A percentile compares a stretch with the other conserved stretches of the same genome.
Evolutionary conservation across 345 rosid genomes (phyloP).

Genomic region (Lumnitzera racemosa): DNA sequence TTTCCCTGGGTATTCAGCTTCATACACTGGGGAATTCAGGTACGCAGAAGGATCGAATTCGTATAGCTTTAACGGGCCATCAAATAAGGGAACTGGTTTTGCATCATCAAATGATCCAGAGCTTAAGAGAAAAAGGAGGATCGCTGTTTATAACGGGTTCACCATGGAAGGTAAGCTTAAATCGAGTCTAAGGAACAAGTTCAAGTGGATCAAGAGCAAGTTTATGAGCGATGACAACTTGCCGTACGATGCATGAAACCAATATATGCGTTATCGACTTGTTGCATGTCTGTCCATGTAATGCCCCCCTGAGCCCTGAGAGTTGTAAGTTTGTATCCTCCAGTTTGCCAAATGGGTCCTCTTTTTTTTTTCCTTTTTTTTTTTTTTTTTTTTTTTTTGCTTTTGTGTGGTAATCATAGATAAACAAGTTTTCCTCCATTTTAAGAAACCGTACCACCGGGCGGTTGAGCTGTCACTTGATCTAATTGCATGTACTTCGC

Average conservation of each 20-base stretch:
- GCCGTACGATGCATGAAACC: conserved; percentile 31
- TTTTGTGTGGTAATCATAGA: too few species aligned
- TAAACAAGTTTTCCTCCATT: too few species aligned
- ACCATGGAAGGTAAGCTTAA: conserved; percentile 70
- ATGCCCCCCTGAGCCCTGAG: neutral
- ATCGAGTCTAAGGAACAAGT: conserved; percentile 61
- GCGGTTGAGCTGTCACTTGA: too few species aligned
- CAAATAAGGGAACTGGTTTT: conserved; percentile 30
- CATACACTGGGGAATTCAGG: conserved; percentile 52
- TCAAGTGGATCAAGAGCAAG: conserved; percentile 96
- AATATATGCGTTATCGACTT: neutral
- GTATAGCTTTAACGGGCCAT: conserved; percentile 70
- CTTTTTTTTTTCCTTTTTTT: too few species aligned
- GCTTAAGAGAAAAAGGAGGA: conserved; percentile 78
- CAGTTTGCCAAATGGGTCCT: too few species aligned
- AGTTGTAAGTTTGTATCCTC: neutral
- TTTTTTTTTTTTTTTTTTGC: too few species aligned
- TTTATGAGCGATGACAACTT: conserved; percentile 21
- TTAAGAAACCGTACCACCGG: too few species aligned
- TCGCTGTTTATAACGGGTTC: conserved; percentile 71
- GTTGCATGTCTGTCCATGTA: neutral
- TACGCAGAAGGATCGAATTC: conserved; percentile 42
- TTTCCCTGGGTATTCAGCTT: conserved; percentile 55
- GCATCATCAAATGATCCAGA: conserved; percentile 62
- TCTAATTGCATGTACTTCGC: too few species aligned